phyloP scores from a whole-genome alignment of 768 basidiomycete genomes.

The Lepiota venenata region DNA sequence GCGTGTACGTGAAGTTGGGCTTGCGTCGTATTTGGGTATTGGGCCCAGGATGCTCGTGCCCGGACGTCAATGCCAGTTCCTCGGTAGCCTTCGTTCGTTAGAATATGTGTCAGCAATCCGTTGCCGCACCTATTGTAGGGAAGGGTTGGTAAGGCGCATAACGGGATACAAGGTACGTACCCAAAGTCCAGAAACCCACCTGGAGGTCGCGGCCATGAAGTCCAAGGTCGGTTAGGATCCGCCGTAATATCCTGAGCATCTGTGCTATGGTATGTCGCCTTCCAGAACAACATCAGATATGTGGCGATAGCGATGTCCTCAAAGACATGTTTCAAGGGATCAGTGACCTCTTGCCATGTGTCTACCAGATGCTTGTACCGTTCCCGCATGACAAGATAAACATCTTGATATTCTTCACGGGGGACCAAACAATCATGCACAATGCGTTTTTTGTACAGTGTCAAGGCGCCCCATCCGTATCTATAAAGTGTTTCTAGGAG shows the following conservation, averaged over 20 bases:
- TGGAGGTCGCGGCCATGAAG: conserved; percentile 71
- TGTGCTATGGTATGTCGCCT: conserved; percentile 49
- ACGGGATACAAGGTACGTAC: conserved; percentile 30
- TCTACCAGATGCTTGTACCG: conserved; percentile 73
- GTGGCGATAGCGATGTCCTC: conserved; percentile 97
- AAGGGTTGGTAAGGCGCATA: not conserved
- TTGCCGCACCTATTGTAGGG: conserved; percentile 72
- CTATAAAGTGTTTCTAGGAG: conserved; percentile 82
- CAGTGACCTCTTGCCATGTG: conserved; percentile 79
- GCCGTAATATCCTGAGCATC: conserved; percentile 1
- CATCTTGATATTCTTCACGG: conserved; percentile 81
- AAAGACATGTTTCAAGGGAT: conserved; percentile 87
- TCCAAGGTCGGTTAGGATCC: conserved; percentile 49
- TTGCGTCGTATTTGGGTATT: conserved; percentile 67
- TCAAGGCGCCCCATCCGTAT: conserved; percentile 84
- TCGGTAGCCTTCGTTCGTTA: conserved; percentile 76
- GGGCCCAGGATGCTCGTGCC: conserved; percentile 78
- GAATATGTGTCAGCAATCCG: conserved; percentile 87
- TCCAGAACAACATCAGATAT: conserved; percentile 92
- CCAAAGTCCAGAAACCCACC: conserved; percentile 91
- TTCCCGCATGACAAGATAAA: conserved; percentile 86
- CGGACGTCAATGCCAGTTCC: conserved; percentile 88
- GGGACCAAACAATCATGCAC: conserved; percentile 77
- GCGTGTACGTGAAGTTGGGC: conserved; percentile 60
- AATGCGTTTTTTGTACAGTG: conserved; percentile 84